Percentiles rank a stretch among this genome's conserved stretches.
phyloP scores from a whole-genome alignment of 345 rosid genomes.

The Isatis tinctoria region DNA sequence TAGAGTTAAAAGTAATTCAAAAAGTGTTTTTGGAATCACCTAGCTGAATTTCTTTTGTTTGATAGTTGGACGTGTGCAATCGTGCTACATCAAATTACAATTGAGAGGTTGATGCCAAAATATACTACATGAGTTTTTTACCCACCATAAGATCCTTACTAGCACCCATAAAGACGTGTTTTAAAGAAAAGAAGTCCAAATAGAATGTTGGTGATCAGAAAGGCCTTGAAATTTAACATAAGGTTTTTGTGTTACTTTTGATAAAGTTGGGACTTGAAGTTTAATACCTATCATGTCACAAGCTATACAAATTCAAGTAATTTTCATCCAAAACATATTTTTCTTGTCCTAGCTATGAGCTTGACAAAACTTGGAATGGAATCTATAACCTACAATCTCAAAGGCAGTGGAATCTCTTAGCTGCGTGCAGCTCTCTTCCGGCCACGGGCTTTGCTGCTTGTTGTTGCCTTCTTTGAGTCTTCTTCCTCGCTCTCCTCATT shows the following conservation, averaged over 20 bases:
- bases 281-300: neutral
- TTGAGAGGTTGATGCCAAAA: no score
- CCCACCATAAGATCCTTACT: no score
- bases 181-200: no score
- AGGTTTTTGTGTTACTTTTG: no score
- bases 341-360: neutral
- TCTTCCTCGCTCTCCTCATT: conserved; percentile 41
- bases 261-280: neutral
- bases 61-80: no score
- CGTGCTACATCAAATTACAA: no score
- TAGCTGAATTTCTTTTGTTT: no score
- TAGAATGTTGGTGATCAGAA: no score
- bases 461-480: conserved; percentile 26
- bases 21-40: no score
- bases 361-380: neutral
- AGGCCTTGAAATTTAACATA: neutral
- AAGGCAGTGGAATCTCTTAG: neutral
- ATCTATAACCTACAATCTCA: neutral
- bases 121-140: no score
- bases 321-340: neutral
- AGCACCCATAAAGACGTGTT: no score
- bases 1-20: no score
- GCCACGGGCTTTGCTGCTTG: conserved; percentile 40
- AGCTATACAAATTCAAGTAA: neutral
- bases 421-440: conserved; percentile 39